phyloP scores from a whole-genome alignment of 2,329 filamentous ascomycete species.

The Botrytis sinoallii region DNA sequence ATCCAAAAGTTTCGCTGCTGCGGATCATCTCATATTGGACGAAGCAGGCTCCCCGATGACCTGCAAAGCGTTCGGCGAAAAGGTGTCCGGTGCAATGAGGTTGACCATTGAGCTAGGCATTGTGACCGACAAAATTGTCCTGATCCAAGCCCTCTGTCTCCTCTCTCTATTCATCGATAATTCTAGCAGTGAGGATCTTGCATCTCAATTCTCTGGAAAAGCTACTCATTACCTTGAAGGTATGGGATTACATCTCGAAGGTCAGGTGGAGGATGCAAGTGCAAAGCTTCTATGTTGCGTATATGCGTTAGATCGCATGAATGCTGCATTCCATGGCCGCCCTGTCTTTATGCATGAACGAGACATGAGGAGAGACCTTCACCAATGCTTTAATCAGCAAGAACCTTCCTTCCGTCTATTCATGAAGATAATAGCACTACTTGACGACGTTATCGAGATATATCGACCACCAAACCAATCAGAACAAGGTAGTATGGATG shows the following conservation, averaged over 20 bases:
- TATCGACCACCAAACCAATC: slow-evolving; percentile 50
- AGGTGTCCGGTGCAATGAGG: slow-evolving; percentile 29
- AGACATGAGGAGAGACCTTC: slow-evolving; percentile 54
- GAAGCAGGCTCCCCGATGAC: slow-evolving; percentile 20
- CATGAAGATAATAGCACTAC: slow-evolving; percentile 51
- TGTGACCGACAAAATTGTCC: slow-evolving; percentile 52
- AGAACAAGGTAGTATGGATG: slow-evolving; percentile 28
- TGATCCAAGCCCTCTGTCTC: slow-evolving; percentile 53
- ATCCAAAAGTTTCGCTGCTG: slow-evolving; percentile 48
- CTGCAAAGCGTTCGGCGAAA: slow-evolving; percentile 29
- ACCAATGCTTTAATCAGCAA: slow-evolving; percentile 50
- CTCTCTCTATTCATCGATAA: slow-evolving; percentile 58
- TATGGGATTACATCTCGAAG: slow-evolving; percentile 51
- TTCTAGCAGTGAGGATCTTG: slow-evolving; percentile 53
- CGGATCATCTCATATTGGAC: slow-evolving; percentile 41
- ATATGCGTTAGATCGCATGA: slow-evolving; percentile 60
- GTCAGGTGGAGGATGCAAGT: slow-evolving; percentile 38
- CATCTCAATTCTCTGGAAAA: slow-evolving; percentile 51
- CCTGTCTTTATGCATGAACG: slow-evolving; percentile 59
- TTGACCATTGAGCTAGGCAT: slow-evolving; percentile 49
- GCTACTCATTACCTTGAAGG: slow-evolving; percentile 58
- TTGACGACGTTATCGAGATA: slow-evolving; percentile 58
- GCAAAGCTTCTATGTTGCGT: slow-evolving; percentile 52
- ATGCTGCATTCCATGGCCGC: slow-evolving; percentile 57
- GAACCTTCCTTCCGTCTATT: slow-evolving; percentile 56